These are phyloP conservation scores for Fraxinus baroniana DNA, from an alignment of 305 asterid species.

Conservation along the genomic window DNA sequence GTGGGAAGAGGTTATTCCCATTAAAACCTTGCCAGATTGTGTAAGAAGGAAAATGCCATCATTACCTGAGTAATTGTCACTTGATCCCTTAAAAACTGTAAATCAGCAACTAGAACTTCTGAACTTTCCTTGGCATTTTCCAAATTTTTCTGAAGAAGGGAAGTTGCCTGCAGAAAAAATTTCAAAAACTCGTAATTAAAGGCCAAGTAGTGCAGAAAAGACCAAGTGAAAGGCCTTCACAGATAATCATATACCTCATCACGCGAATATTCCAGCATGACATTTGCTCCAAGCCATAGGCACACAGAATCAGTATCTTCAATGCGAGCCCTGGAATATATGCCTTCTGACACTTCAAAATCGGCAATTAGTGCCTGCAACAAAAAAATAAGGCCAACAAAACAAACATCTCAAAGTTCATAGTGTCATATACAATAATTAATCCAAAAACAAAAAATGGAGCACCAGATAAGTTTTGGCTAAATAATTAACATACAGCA, in stretches of 20 bases:
- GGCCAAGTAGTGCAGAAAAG: background rate
- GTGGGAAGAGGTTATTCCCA: background rate
- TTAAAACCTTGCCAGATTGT: background rate
- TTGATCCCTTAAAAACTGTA: constrained; percentile 83
- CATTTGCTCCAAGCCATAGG: constrained; percentile 88
- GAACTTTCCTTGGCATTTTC: constrained; percentile 91
- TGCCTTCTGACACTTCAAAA: constrained; percentile 97
- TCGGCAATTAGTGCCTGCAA: constrained; percentile 76
- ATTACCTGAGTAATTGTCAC: constrained; percentile 79
- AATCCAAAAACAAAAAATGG: background rate
- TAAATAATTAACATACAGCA: background rate
- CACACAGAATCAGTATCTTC: constrained; percentile 83
- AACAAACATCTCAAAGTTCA: constrained; percentile 16
- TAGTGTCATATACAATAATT: background rate
- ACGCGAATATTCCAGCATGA: constrained; percentile 89
- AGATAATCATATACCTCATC: constrained; percentile 61
- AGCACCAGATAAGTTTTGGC: background rate
- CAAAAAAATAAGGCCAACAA: constrained; percentile 6
- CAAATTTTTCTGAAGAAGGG: constrained; percentile 75
- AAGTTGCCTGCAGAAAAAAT: constrained; percentile 56
- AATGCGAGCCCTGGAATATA: constrained; percentile 77
- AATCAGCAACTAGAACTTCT: constrained; percentile 86
- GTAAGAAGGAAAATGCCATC: background rate
- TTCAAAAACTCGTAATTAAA: constrained; percentile 8
- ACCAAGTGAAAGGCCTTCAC: constrained; percentile 14